Conservation (phyloP, 2,329 filamentous ascomycete genomes). For the Alternaria metachromatica region DNA sequence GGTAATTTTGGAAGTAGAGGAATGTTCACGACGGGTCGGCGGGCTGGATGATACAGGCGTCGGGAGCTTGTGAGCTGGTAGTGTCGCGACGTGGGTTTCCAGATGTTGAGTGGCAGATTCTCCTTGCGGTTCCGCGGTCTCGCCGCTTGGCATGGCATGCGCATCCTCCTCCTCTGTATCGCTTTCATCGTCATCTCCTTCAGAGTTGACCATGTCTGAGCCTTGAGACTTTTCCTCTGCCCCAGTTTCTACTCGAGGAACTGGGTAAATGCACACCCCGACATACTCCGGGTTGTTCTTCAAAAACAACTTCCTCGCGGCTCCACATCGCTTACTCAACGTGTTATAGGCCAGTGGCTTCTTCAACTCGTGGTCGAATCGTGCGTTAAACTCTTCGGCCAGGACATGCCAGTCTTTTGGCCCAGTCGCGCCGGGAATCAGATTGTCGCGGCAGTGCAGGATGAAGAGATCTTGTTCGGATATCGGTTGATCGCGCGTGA, state of each 20-base stretch:
- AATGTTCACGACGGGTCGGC: neutral
- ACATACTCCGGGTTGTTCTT: constrained; percentile 1
- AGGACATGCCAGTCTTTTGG: constrained; percentile 3
- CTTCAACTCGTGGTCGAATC: neutral
- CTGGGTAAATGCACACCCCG: neutral
- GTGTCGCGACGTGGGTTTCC: neutral
- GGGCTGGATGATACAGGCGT: neutral
- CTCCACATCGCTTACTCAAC: neutral
- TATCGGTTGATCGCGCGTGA: neutral
- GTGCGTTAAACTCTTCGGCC: constrained; percentile 5
- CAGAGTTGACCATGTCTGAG: neutral
- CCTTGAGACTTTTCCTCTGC: neutral
- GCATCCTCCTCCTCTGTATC: neutral
- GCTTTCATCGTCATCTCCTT: neutral
- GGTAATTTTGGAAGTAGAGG: no score
- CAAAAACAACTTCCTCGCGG: constrained; percentile 4
- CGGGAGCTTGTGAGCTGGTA: neutral
- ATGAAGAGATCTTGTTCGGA: constrained; percentile 4
- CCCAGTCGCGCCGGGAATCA: neutral
- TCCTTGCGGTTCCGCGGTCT: neutral
- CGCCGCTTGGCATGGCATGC: neutral
- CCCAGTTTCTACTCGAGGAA: neutral
- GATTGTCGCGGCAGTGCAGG: constrained; percentile 5
- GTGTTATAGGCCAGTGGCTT: neutral
- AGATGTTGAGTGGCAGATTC: neutral